Evolutionary conservation across 1,139 yeast species (phyloP).

Genomic region (Yamadazyma aaseri): DNA sequence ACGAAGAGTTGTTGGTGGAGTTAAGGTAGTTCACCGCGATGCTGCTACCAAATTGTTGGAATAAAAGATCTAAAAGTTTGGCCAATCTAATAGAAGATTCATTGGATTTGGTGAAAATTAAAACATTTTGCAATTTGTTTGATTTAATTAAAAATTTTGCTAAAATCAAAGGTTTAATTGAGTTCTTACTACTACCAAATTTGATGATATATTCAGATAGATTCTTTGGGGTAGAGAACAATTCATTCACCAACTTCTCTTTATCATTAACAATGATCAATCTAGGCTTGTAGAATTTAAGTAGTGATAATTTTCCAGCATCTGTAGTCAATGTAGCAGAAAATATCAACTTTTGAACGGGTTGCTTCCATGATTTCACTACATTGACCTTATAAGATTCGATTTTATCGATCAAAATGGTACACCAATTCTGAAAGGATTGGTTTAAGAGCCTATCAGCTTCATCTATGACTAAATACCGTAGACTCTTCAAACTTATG

Average conservation of each 20-base stretch:
- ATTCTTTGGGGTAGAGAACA: slow-evolving; percentile 54
- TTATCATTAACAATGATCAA: slow-evolving; percentile 68
- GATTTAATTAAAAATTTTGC: slow-evolving; percentile 48
- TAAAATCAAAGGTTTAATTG: slow-evolving; percentile 74
- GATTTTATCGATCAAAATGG: slow-evolving; percentile 54
- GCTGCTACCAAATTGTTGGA: slow-evolving; percentile 20
- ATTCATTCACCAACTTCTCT: slow-evolving; percentile 47
- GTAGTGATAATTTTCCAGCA: slow-evolving; percentile 76
- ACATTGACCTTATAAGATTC: slow-evolving; percentile 20
- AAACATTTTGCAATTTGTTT: slow-evolving; percentile 36
- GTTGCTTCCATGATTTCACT: slow-evolving; percentile 22
- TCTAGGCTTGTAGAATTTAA: slow-evolving; percentile 68
- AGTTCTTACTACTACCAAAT: slow-evolving; percentile 54
- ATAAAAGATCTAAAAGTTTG: slow-evolving; percentile 53
- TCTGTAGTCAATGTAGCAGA: slow-evolving; percentile 95
- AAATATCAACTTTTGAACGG: slow-evolving; percentile 65
- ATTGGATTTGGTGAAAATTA: slow-evolving; percentile 81
- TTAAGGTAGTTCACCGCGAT: slow-evolving; percentile 37
- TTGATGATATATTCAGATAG: slow-evolving; percentile 52
- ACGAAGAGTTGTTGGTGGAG: slow-evolving; percentile 49
- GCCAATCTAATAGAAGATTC: slow-evolving; percentile 80
- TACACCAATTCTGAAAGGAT: slow-evolving; percentile 92
- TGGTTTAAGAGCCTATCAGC: slow-evolving; percentile 92
- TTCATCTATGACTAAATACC: slow-evolving; percentile 84
- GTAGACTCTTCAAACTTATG: slow-evolving; percentile 48